phyloP scores from a whole-genome alignment of 495 filamentous ascomycete genomes.

The Aspergillus sclerotiicarbonarius region DNA sequence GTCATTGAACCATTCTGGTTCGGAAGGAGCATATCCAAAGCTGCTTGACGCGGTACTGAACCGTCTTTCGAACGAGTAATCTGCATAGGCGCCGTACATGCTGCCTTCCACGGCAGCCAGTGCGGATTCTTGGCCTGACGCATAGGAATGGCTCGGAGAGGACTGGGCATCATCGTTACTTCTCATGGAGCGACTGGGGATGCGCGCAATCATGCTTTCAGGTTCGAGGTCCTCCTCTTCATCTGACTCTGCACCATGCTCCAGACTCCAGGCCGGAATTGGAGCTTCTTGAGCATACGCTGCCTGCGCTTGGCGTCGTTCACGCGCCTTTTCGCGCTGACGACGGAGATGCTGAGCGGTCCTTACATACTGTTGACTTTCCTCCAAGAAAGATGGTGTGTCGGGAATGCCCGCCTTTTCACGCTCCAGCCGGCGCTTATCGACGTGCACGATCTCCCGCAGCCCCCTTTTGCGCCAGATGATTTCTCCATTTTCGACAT shows the following conservation, averaged over 20 bases:
- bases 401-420: conserved; percentile 61
- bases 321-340: conserved; percentile 55
- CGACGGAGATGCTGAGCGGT: conserved; percentile 55
- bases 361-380: conserved; percentile 61
- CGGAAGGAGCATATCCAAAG: conserved; percentile 56
- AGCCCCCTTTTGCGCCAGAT: conserved; percentile 84
- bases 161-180: conserved; percentile 31
- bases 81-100: conserved; percentile 70
- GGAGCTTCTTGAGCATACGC: conserved; percentile 39
- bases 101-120: conserved; percentile 65
- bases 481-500: conserved; percentile 90
- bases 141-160: conserved; percentile 43
- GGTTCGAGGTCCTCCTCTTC: conserved; percentile 48
- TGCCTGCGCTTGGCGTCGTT: conserved; percentile 53
- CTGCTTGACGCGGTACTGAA: conserved; percentile 49
- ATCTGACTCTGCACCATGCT: conserved; percentile 70
- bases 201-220: conserved; percentile 35
- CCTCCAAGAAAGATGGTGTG: conserved; percentile 50
- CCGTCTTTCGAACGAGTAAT: conserved; percentile 47
- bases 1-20: conserved; percentile 48
- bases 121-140: conserved; percentile 47
- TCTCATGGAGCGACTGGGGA: conserved; percentile 33
- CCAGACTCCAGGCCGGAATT: conserved; percentile 70
- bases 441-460: conserved; percentile 74
- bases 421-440: conserved; percentile 73